Evolutionary conservation across 306 rosid genomes (phyloP), one percentile per base, ranked within the genome.

Genomic region (Alnus rubra): DNA sequence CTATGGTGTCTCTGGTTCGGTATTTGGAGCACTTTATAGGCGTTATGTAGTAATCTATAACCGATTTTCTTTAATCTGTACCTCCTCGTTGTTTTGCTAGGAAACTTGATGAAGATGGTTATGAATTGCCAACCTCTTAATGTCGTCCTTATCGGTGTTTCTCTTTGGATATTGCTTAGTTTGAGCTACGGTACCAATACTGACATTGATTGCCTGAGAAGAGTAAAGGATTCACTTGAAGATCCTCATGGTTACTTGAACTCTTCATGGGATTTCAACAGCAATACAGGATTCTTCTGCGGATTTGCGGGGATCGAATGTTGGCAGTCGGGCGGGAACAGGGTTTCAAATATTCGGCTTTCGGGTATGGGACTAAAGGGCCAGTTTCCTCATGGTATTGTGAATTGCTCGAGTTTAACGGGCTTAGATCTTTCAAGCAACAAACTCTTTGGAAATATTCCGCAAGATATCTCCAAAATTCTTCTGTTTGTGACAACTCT

Each of bases 311-410:
- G 98, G 64, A 78, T 94, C 7, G 88, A 92, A 53, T 94, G 98
- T 83, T 94, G 98, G 98, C 96, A 94, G 83, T 92, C 94, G 74
- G 89, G 87, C 64, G 98, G 92, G 85, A 89, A 88, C 78, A 88
- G 47, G 76, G 97, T 94, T 51, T 69, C 90, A 50, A 94, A 90
- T 65, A 86, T 94, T 54, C 78, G 60, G 68, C 84, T 94, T 69
- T 81, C 91, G 0, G 90, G 84, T 73, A 86, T 87, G 91, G 97
- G 97, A 63, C 97, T 94, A 55, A 87, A 82, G 82, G 98, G 97
- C 31, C 77, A 59, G 52, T 92, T 94, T 84, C 98, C 97, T 23
- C 53, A 4, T 0, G 87, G 62, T 18, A 45, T 94, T 69, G 1
- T 0, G 45, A 88, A 92, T 47, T 93, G 98, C 82, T 39, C 93